Evolutionary conservation across 352 stramenopile genomes (phyloP).

Genomic region (Phytophthora crassamura): DNA sequence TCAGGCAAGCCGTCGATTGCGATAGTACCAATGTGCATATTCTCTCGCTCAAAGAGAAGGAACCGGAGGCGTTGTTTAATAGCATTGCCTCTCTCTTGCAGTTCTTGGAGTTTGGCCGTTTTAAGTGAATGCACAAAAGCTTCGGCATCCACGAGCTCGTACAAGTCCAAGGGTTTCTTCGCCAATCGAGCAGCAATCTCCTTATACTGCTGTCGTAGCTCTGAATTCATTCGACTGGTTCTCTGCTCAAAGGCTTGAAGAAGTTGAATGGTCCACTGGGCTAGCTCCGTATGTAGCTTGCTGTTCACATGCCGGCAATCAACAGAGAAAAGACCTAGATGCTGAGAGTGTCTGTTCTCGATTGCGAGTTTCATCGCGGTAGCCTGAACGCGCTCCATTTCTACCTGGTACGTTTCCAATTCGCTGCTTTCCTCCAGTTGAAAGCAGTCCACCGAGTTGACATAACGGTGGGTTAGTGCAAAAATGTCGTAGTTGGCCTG

Average conservation of each 20-base stretch:
- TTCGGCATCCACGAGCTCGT: slow-evolving; percentile 78
- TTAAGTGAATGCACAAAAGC: slow-evolving; percentile 63
- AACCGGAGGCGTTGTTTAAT: slow-evolving; percentile 75
- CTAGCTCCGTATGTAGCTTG: slow-evolving; percentile 45
- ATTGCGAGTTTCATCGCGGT: slow-evolving; percentile 31
- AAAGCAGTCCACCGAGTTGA: slow-evolving; percentile 56
- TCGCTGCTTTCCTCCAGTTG: slow-evolving; percentile 34
- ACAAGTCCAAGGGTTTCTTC: slow-evolving; percentile 72
- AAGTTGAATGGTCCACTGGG: slow-evolving; percentile 47
- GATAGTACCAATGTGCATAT: slow-evolving; percentile 37
- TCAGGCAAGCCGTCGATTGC: slow-evolving; percentile 1
- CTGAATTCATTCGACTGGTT: slow-evolving; percentile 53
- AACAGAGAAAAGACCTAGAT: slow-evolving; percentile 56
- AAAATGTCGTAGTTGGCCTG: slow-evolving; percentile 53
- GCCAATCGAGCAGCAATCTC: slow-evolving; percentile 65
- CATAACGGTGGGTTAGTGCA: slow-evolving; percentile 37
- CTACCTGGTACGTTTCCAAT: slow-evolving; percentile 31
- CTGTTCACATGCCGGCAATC: slow-evolving; percentile 60
- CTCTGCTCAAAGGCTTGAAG: slow-evolving; percentile 59
- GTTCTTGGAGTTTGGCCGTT: slow-evolving; percentile 42
- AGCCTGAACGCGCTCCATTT: slow-evolving; percentile 40
- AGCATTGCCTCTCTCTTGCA: slow-evolving; percentile 48
- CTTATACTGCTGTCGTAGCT: slow-evolving; percentile 79
- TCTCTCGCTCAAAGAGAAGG: slow-evolving; percentile 66
- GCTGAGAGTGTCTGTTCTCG: slow-evolving; percentile 29